Base-by-base conservation (phyloP, 768 basidiomycete species). In the Boletus tylopilopsis region DNA sequence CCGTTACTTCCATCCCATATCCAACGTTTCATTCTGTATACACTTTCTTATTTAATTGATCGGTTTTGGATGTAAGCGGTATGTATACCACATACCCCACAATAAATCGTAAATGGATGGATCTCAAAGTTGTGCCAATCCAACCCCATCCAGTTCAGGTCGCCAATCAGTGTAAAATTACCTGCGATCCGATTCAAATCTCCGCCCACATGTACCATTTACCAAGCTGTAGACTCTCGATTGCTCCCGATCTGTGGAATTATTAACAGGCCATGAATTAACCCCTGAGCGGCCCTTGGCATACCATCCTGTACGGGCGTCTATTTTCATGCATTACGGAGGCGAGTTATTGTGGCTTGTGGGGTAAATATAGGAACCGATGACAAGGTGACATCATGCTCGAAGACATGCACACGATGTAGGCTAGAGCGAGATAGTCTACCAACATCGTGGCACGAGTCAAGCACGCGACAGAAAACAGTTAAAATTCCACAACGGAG, bases 261-360 rank as follows among this genome's bases (percentile, higher is more conserved):
- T 23, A 39, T 41, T 24, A 42, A 38, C 25, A 8, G 11, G 6
- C 29, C 29, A 30, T 8, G n/a, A 4, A 12, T n/a, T n/a, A 27
- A 24, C 19, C 48, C 48, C 43, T 43, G 40, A 42, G 40, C 33
- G 11, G 22, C 45, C 25, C 45, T 23, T n/a, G 16, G 24, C 16
- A 7, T 54, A 27, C 62, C 62, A 63, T 59, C 57, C 62, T 63
- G 62, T 63, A 64, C 57, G n/a, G 7, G 62, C 62, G 57, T 30
- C 51, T 51, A 50, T 30, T 23, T 22, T 13, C 15, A 30, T 5
- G 15, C n/a, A 21, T 32, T 18, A 19, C 15, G 21, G 36, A 18
- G 30, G 4, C 13, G 18, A 21, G 22, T 19, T n/a, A n/a, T n/a
- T n/a, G n/a, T n/a, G n/a, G n/a, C 35, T 11, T 18, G 18, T 5